These are phyloP conservation scores for Xylariaceae sp. DNA, from an alignment of 2,329 filamentous ascomycete genomes.

Conservation along the genomic window DNA sequence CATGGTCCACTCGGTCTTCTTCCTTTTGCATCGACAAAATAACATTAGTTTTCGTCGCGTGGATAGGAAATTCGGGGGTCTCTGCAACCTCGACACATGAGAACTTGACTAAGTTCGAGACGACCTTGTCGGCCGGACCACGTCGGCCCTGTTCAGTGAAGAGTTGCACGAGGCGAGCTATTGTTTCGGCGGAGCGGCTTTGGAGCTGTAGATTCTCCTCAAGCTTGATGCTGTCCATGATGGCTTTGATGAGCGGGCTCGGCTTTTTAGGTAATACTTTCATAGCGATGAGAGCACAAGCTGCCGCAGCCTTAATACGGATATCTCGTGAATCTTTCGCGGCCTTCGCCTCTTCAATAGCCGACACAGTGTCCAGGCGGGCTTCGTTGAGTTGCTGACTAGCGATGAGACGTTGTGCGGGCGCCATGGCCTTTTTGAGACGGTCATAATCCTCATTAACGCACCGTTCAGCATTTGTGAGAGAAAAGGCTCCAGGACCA, in stretches of 20 bases:
- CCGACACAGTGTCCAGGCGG: slow-evolving; percentile 62
- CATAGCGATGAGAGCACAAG: slow-evolving; percentile 85
- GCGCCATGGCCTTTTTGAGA: slow-evolving; percentile 82
- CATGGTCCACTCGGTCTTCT: slow-evolving; percentile 87
- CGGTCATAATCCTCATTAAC: slow-evolving; percentile 81
- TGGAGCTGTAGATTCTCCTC: slow-evolving; percentile 91
- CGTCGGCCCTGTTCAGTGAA: slow-evolving; percentile 77
- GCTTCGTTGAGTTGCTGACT: slow-evolving; percentile 76
- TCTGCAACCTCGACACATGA: slow-evolving; percentile 97
- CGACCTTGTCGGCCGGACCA: slow-evolving; percentile 90
- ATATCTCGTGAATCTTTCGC: slow-evolving; percentile 81
- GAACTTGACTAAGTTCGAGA: slow-evolving; percentile 93
- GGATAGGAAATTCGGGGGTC: slow-evolving; percentile 88
- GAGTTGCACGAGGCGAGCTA: slow-evolving; percentile 79
- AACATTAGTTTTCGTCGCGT: slow-evolving; percentile 70
- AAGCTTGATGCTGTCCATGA: slow-evolving; percentile 97
- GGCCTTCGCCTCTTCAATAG: slow-evolving; percentile 74
- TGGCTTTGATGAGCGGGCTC: slow-evolving; percentile 84
- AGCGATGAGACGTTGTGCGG: slow-evolving; percentile 81
- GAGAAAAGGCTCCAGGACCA: slow-evolving; percentile 86
- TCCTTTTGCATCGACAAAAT: slow-evolving; percentile 96
- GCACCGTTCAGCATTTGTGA: slow-evolving; percentile 83
- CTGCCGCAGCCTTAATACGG: slow-evolving; percentile 80
- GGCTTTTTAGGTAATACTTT: slow-evolving; percentile 88
- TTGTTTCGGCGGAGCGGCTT: slow-evolving; percentile 76